These are phyloP conservation scores for Escovopsis weberi DNA, from an alignment of 2,329 filamentous ascomycete species.

Conservation along the genomic window DNA sequence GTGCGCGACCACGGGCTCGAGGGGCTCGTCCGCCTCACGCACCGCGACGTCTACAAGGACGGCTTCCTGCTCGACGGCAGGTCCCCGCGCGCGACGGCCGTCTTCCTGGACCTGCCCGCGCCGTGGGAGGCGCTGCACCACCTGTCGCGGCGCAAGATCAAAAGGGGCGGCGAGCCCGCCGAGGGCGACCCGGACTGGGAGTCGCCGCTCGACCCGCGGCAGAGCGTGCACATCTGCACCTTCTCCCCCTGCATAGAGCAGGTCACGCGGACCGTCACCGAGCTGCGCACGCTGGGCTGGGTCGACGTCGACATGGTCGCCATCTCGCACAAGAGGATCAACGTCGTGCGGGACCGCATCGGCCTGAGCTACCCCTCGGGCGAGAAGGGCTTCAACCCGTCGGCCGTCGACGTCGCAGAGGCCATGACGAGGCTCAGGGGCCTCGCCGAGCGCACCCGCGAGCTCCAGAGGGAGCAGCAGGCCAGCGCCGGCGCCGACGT, in stretches of 20 bases:
- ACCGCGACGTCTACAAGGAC: slow-evolving; percentile 64
- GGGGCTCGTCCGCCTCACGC: slow-evolving; percentile 54
- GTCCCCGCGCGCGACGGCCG: slow-evolving; percentile 50
- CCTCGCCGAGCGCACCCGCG: slow-evolving; percentile 54
- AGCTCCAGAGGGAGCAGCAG: slow-evolving; percentile 38
- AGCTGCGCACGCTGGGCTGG: slow-evolving; percentile 72
- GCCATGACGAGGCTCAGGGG: slow-evolving; percentile 58
- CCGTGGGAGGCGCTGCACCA: slow-evolving; percentile 70
- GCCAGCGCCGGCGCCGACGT: slow-evolving; percentile 6
- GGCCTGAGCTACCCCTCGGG: slow-evolving; percentile 45
- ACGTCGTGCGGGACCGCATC: slow-evolving; percentile 68
- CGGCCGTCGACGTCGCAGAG: slow-evolving; percentile 63
- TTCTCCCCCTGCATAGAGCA: slow-evolving; percentile 98
- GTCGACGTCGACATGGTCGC: slow-evolving; percentile 89
- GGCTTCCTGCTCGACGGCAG: slow-evolving; percentile 51
- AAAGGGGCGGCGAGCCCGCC: slow-evolving; percentile 10
- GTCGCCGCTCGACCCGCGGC: slow-evolving; percentile 55
- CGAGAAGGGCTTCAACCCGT: slow-evolving; percentile 57
- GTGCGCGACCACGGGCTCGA: slow-evolving; percentile 52
- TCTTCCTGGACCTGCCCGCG: slow-evolving; percentile 70
- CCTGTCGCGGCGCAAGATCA: slow-evolving; percentile 39
- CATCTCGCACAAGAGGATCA: slow-evolving; percentile 62
- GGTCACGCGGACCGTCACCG: slow-evolving; percentile 71
- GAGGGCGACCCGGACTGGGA: slow-evolving; percentile 26
- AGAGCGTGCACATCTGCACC: slow-evolving; percentile 68